Percentiles rank a stretch among this genome's conserved stretches.
phyloP scores from a whole-genome alignment of 148 eudicot species.

The Chenopodium formosanum region DNA sequence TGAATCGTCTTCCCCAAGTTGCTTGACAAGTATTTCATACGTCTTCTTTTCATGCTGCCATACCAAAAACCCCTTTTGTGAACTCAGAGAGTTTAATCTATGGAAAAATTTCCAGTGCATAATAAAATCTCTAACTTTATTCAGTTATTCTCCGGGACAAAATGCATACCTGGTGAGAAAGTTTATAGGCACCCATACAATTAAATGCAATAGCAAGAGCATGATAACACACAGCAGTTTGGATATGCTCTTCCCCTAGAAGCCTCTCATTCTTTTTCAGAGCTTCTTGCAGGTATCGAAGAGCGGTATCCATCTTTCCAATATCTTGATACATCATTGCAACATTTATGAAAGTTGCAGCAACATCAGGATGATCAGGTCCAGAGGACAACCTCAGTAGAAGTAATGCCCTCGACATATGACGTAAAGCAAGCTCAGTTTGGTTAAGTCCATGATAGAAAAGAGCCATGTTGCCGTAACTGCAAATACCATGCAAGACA shows the following conservation, averaged over 20 bases:
- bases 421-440: constrained; percentile 89
- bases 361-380: constrained; percentile 97
- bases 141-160: neutral
- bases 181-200: constrained; percentile 90
- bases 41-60: constrained; percentile 97
- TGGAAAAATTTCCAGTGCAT: neutral
- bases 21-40: constrained; percentile 91
- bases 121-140: neutral
- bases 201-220: constrained; percentile 96
- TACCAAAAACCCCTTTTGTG: neutral
- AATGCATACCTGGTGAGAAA: constrained; percentile 75
- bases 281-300: constrained; percentile 95
- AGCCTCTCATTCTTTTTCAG: constrained; percentile 88
- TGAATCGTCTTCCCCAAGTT: constrained; percentile 95
- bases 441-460: constrained; percentile 96
- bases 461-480: constrained; percentile 98
- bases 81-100: neutral
- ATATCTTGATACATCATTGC: constrained; percentile 99
- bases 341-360: constrained; percentile 92
- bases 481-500: constrained; percentile 34
- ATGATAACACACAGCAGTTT: constrained; percentile 96
- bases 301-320: constrained; percentile 87
- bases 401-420: constrained; percentile 92
- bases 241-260: constrained; percentile 93
- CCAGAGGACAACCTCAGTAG: constrained; percentile 88